Evolutionary conservation across 163 green algal species (phyloP).

Genomic region (Scenedesmus sp.): DNA sequence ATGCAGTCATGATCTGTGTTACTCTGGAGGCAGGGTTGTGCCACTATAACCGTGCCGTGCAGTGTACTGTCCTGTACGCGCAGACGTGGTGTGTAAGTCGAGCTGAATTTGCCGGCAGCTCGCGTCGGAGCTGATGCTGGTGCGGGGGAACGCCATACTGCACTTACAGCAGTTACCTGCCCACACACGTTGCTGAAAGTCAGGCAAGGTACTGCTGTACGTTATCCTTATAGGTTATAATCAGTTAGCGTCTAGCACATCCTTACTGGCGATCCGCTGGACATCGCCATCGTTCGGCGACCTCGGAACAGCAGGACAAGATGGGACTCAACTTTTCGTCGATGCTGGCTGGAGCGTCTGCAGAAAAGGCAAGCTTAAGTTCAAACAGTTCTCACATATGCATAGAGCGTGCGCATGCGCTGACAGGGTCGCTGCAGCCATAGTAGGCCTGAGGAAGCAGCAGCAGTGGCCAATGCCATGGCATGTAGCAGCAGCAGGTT

Average conservation of each 20-base stretch:
- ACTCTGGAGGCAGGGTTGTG: background rate
- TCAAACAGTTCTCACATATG: background rate
- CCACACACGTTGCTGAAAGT: no score
- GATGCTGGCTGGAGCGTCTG: constrained; percentile 14
- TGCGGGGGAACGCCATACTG: background rate
- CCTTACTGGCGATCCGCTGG: no score
- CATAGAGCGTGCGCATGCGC: background rate
- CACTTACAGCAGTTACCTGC: background rate
- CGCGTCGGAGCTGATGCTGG: no score
- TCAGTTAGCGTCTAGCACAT: no score
- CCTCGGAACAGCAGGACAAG: background rate
- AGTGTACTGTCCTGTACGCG: no score
- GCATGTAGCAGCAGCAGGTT: background rate
- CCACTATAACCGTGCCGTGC: no score
- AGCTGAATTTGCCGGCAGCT: no score
- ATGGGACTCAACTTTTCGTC: constrained; percentile 45
- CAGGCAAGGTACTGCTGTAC: no score
- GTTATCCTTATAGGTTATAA: no score
- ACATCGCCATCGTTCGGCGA: background rate
- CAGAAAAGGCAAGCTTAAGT: background rate
- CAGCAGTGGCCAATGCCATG: background rate
- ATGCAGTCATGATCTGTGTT: no score
- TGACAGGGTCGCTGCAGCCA: background rate
- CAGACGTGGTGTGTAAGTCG: no score
- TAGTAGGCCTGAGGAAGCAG: background rate